Base-by-base conservation (phyloP, 441 rosid species). In the Pelargonium myrrhifolium region DNA sequence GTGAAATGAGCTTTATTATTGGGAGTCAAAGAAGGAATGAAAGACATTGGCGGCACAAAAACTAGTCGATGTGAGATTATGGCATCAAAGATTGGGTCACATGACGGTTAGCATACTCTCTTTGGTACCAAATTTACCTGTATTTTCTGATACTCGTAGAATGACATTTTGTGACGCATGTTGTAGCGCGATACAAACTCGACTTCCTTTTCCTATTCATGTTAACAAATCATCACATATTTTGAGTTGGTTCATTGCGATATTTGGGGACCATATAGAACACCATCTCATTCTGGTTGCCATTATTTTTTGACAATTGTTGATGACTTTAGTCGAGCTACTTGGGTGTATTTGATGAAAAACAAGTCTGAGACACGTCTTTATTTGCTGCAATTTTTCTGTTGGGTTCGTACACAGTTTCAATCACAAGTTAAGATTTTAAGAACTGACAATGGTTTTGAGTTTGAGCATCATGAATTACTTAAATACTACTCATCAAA, bases 221-320 rank as follows among this genome's bases (percentile, higher is more conserved):
- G 31, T 4, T 26, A 26, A 3, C 3, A 26, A 4, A 26, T 26
- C 31, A 0, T 2, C 31, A 26, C 31, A 26, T 4, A 26, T 45
- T 45, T 45, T 45, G 51, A 45, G 6, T 45, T 45, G 51, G 7
- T 45, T 2, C 51, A 68, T 20, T 20, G 37, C 56, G 71, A 68
- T 55, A 15, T 68, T 6, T 68, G 20, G 65, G 70, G 70, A 1
- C 3, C 10, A 6, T 24, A 21, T 20, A 22, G 7, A 45, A 14
- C 11, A 45, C 51, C 51, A 45, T 9, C 11, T 2, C 6, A 2
- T 14, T 2, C 12, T 45, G 51, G 51, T 1, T 5, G 14, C 3
- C 8, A 22, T 2, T 60, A 40, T 60, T 68, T 68, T 58, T 26
- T 68, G 1, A 68, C 71, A 2, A 55, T 68, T 0, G 24, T 68